Evolutionary conservation across 352 stramenopile genomes (phyloP).

Genomic region (Pythium biforme): DNA sequence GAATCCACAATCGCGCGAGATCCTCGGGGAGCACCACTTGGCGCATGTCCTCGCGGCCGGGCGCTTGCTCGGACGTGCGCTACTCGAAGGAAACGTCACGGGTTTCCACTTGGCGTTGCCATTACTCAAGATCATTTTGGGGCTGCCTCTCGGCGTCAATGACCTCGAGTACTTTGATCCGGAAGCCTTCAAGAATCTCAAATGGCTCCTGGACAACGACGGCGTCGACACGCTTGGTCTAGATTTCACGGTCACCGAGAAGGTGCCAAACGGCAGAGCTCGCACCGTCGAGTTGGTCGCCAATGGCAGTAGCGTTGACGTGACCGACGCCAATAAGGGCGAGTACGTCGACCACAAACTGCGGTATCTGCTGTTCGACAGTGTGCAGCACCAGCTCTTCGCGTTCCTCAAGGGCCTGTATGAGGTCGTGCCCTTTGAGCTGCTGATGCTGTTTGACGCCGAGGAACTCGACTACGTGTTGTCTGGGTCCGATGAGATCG

Average conservation of each 20-base stretch:
- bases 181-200: constrained; percentile 54
- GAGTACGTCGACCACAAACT: constrained; percentile 93
- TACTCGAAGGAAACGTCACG: constrained; percentile 92
- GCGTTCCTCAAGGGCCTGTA: constrained; percentile 95
- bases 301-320: constrained; percentile 61
- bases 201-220: constrained; percentile 66
- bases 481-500: constrained; percentile 88
- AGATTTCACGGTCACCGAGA: constrained; percentile 61
- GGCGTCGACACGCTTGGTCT: constrained; percentile 50
- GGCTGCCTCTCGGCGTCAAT: constrained; percentile 91
- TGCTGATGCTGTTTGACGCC: constrained; percentile 93
- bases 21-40: constrained; percentile 68
- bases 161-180: constrained; percentile 91
- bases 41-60: constrained; percentile 61
- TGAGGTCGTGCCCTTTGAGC: constrained; percentile 91
- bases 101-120: constrained; percentile 93
- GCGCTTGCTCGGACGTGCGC: constrained; percentile 51
- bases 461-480: constrained; percentile 93
- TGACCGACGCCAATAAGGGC: constrained; percentile 95
- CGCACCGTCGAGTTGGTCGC: constrained; percentile 55
- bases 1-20: constrained; percentile 57
- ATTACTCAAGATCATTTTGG: constrained; percentile 97
- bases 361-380: constrained; percentile 92
- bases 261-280: constrained; percentile 17
- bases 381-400: constrained; percentile 87